Conservation (phyloP, 2,329 filamentous ascomycete species). For the Diaporthe australafricana region DNA sequence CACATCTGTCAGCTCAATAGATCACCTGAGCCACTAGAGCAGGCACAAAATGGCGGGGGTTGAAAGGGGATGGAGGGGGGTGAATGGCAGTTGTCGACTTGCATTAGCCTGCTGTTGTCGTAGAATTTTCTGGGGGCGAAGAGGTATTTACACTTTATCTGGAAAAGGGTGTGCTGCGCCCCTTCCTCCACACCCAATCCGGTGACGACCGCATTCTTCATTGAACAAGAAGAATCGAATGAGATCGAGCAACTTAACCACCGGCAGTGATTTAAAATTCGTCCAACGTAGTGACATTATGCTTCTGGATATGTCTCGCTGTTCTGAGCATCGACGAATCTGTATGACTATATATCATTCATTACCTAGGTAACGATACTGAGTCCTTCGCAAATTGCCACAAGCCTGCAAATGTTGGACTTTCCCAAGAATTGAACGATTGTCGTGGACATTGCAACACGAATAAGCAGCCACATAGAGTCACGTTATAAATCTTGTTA, state of each 20-base stretch:
- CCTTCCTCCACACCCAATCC: background rate
- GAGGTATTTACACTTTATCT: conserved; percentile 3
- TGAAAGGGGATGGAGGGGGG: background rate
- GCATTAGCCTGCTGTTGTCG: background rate
- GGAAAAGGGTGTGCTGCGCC: conserved; percentile 7
- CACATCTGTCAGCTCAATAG: background rate
- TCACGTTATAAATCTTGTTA: too few species aligned
- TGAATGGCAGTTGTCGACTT: background rate
- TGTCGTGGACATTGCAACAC: too few species aligned
- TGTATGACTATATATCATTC: too few species aligned
- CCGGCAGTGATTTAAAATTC: background rate
- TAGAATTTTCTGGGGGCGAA: background rate
- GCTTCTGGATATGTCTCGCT: too few species aligned
- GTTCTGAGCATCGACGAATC: too few species aligned
- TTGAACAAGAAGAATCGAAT: background rate
- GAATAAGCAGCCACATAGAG: too few species aligned
- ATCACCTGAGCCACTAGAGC: conserved; percentile 15
- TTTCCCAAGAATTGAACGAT: too few species aligned
- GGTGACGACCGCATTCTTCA: background rate
- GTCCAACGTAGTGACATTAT: background rate
- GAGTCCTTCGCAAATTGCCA: too few species aligned
- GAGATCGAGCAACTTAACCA: background rate
- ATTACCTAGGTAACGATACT: too few species aligned
- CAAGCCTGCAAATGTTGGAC: too few species aligned
- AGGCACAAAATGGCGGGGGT: background rate